Evolutionary conservation across 148 eudicot species (phyloP), one percentile per base, ranked within the genome.

Genomic region (Fagopyrum esculentum): DNA sequence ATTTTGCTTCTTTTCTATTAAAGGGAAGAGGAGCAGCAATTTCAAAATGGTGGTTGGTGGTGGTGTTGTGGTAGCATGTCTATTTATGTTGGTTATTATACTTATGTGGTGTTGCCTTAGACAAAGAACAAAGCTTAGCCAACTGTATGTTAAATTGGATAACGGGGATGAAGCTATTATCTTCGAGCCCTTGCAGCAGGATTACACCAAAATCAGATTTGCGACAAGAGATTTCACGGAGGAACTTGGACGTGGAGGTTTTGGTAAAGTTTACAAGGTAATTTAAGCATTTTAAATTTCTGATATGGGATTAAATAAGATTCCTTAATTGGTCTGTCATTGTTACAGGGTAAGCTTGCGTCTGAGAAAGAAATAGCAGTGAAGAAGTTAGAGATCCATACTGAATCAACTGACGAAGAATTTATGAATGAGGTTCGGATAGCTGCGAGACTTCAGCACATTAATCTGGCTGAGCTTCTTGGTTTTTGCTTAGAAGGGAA

Each of bases 161-260:
- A 7, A 26, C 22, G 44, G 9, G 5, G 22, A 61, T 1, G 68
- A 61, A 61, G 43, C 68, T 26, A 61, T 2, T 9, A 2, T 12
- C 11, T 4, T 61, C 13, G 68, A 61, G 15, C 6, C 68, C 3
- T 61, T 61, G 44, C 12, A 61, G 68, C 26, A 4, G 68, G 68
- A 61, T 29, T 61, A 45, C 49, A 35, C 8, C 79, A 73, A 5
- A 74, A 78, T 35, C 83, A 75, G 77, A 69, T 69, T 13, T 5
- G 88, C 92, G 11, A 89, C 92, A 40, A 7, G 77, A 11, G 66
- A 86, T 45, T 89, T 89, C 71, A 79, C 85, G 0, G 82, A 79
- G 45, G 75, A 60, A 51, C 69, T 80, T 43, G 82, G 82, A n/a
- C 40, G 69, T 64, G 82, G 82, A 12, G 79, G 82, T 11, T 76